A percentile compares a stretch with the other conserved stretches of the same genome.
Evolutionary conservation across 2,329 filamentous ascomycete genomes (phyloP).

Genomic region (Aureobasidium sp.): DNA sequence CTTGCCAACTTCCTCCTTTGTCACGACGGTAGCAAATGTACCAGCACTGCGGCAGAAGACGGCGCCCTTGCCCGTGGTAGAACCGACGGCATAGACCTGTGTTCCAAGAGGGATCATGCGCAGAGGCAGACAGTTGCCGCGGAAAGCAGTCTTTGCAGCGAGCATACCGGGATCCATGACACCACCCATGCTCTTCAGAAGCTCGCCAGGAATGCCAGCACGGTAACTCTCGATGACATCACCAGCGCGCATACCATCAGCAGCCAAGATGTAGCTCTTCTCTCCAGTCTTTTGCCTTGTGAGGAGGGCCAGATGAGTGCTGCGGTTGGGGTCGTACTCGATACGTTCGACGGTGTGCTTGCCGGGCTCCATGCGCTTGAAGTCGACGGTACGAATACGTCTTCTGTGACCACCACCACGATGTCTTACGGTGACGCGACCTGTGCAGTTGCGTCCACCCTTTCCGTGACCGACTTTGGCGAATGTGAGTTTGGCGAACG

Average conservation of each 20-base stretch:
- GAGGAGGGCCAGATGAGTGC: constrained; percentile 83
- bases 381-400: constrained; percentile 88
- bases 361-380: constrained; percentile 68
- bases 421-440: constrained; percentile 81
- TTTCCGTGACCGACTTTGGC: constrained; percentile 89
- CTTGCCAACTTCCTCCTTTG: constrained; percentile 74
- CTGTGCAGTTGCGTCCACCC: constrained; percentile 84
- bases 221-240: constrained; percentile 91
- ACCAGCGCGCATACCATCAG: constrained; percentile 86
- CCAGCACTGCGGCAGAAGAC: constrained; percentile 94
- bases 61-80: constrained; percentile 61
- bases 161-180: constrained; percentile 90
- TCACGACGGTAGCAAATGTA: constrained; percentile 80
- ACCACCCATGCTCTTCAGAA: constrained; percentile 89
- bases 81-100: constrained; percentile 82
- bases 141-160: constrained; percentile 86
- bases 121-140: constrained; percentile 89
- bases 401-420: constrained; percentile 87
- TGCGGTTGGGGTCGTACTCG: constrained; percentile 91
- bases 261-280: constrained; percentile 89
- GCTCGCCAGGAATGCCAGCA: constrained; percentile 75
- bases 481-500: constrained; percentile 74
- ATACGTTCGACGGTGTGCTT: constrained; percentile 87
- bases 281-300: constrained; percentile 65
- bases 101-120: constrained; percentile 97